Conservation (phyloP, 164 flowering plant genomes). For the Kalanchoe fedtschenkoi region DNA sequence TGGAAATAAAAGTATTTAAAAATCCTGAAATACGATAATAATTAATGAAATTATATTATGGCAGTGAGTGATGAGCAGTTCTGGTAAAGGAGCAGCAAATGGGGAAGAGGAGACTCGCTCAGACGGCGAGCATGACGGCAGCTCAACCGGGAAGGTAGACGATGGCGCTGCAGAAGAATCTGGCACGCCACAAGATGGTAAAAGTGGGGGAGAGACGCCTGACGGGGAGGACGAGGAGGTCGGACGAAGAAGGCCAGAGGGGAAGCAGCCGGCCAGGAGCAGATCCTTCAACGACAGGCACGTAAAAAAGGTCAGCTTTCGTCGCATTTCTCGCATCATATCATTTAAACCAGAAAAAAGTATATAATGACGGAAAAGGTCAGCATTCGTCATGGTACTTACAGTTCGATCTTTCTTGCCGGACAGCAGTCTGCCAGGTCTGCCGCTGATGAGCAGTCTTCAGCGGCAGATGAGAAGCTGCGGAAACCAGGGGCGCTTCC, state of each 20-base stretch:
- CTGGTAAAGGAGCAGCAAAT: neutral
- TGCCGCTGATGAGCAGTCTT: constrained; percentile 20
- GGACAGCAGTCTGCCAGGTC: neutral
- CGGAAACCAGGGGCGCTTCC: constrained; percentile 21
- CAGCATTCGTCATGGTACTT: neutral
- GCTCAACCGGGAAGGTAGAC: no score
- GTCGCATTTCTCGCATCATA: neutral
- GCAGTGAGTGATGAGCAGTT: neutral
- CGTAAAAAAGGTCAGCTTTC: neutral
- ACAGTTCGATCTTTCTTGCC: neutral
- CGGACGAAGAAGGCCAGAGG: neutral
- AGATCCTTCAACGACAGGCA: constrained; percentile 1
- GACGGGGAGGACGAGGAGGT: neutral
- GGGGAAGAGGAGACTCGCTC: neutral
- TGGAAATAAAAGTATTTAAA: no score
- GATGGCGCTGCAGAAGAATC: no score
- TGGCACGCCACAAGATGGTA: no score
- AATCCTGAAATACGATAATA: no score
- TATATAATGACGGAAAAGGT: no score
- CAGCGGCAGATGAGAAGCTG: constrained; percentile 37
- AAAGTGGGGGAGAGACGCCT: neutral
- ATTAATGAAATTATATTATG: neutral
- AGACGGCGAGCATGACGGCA: neutral
- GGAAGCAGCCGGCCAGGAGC: neutral
- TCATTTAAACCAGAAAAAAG: no score